These are phyloP conservation scores for Xylariaceae sp. DNA, from an alignment of 2,329 filamentous ascomycete species.

Conservation along the genomic window DNA sequence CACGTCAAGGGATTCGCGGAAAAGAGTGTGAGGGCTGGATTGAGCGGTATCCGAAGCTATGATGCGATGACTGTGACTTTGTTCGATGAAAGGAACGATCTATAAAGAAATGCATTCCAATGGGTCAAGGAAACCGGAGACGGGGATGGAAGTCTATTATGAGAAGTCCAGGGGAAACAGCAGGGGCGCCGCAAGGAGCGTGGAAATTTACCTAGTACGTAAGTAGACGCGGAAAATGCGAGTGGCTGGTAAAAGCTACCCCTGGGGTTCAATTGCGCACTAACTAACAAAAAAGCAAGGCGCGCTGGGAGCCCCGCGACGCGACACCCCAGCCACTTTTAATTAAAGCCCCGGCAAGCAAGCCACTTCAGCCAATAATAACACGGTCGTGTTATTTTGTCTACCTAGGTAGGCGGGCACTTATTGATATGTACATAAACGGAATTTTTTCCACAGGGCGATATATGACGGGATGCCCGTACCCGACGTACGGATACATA, in stretches of 20 bases:
- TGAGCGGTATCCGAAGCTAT: constrained; percentile 9
- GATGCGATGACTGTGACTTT: background rate
- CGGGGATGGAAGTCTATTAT: background rate
- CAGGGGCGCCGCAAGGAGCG: constrained; percentile 4
- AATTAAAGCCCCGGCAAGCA: constrained; percentile 29
- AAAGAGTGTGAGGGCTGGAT: background rate
- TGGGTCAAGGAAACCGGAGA: constrained; percentile 17
- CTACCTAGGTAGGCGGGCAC: no score
- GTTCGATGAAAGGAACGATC: background rate
- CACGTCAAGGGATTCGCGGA: background rate
- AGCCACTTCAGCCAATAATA: constrained; percentile 10
- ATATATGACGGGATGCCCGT: no score
- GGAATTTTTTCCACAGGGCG: no score
- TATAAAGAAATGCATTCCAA: constrained; percentile 17
- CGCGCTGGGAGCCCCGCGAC: constrained; percentile 13
- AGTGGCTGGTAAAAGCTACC: constrained; percentile 26
- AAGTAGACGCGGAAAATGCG: constrained; percentile 18
- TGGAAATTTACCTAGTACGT: constrained; percentile 1
- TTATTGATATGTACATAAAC: no score
- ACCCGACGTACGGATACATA: no score
- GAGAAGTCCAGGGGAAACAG: background rate
- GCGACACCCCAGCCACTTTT: constrained; percentile 27
- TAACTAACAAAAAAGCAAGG: background rate
- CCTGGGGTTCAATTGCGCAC: background rate
- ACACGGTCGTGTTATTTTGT: background rate